Evolutionary conservation across 2,329 filamentous ascomycete species (phyloP).

Genomic region (Aspergillus caelatus): DNA sequence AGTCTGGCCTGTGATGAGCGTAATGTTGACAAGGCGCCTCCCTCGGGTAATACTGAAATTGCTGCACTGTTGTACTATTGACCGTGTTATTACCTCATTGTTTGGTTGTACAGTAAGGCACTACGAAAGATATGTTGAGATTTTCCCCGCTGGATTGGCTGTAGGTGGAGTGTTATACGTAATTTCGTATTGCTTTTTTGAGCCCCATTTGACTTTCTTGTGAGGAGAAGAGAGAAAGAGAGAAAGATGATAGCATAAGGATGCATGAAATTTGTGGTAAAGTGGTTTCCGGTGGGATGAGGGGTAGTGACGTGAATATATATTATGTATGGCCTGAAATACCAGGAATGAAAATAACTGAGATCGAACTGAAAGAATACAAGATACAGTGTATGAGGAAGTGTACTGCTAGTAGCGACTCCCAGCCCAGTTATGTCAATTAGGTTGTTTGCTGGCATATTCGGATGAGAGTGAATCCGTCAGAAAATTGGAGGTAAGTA

Average conservation of each 20-base stretch:
- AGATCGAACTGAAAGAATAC: not conserved
- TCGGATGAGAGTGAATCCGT: too few relatives aligned
- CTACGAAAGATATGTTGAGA: not conserved
- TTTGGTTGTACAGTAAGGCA: not conserved
- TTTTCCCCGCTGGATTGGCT: not conserved
- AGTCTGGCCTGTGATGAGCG: not conserved
- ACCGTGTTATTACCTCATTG: not conserved
- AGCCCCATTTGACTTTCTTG: not conserved
- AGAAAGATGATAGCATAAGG: not conserved
- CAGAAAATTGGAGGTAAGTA: too few relatives aligned
- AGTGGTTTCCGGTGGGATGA: not conserved
- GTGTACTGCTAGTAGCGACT: not conserved
- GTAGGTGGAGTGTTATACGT: not conserved
- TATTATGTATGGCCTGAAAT: not conserved
- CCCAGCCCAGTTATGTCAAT: too few relatives aligned
- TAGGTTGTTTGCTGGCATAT: too few relatives aligned
- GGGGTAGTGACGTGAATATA: conserved; percentile 1
- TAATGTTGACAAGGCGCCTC: not conserved
- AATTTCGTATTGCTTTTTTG: not conserved
- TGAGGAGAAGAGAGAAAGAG: not conserved
- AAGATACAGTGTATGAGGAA: not conserved
- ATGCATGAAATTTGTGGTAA: not conserved
- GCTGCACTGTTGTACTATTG: not conserved
- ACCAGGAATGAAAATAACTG: not conserved
- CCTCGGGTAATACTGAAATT: not conserved